phyloP scores from a whole-genome alignment of 2,329 filamentous ascomycete genomes.

The Lachnum nothofagi region DNA sequence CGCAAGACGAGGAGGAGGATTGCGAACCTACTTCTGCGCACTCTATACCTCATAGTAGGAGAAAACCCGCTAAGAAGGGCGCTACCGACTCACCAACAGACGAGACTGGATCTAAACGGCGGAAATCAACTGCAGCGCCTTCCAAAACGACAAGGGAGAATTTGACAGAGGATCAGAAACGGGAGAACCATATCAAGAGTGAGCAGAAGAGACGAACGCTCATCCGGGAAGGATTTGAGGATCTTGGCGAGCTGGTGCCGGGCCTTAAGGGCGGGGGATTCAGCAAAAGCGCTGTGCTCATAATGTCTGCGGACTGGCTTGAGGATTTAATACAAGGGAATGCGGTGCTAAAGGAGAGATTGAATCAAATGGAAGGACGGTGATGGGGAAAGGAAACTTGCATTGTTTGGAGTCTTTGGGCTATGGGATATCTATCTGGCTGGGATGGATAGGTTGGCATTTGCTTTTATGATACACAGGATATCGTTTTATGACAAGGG shows the following conservation, averaged over 20 bases:
- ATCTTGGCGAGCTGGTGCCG: constrained; percentile 71
- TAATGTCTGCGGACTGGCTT: constrained; percentile 73
- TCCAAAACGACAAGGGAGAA: constrained; percentile 54
- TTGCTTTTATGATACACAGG: constrained; percentile 17
- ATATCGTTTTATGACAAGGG: constrained; percentile 3
- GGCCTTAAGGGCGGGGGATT: constrained; percentile 68
- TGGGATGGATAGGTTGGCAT: constrained; percentile 2
- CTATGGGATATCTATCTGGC: not conserved
- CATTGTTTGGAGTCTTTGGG: constrained; percentile 1
- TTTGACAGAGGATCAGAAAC: constrained; percentile 72
- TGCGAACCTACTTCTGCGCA: constrained; percentile 35
- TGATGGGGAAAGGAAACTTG: constrained; percentile 1
- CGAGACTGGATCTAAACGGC: constrained; percentile 38
- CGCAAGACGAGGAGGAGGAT: constrained; percentile 43
- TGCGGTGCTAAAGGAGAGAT: constrained; percentile 49
- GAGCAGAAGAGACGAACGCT: constrained; percentile 81
- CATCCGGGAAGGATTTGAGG: constrained; percentile 75
- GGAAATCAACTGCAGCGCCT: constrained; percentile 42
- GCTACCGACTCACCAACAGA: constrained; percentile 19
- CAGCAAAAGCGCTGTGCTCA: constrained; percentile 76
- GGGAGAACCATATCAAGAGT: constrained; percentile 79
- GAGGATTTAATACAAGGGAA: constrained; percentile 68
- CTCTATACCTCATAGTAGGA: constrained; percentile 29
- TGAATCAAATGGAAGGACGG: constrained; percentile 41
- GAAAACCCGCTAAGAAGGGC: constrained; percentile 28